These are phyloP conservation scores for Pleurotus giganteus DNA, from an alignment of 768 basidiomycete genomes.

Conservation along the genomic window DNA sequence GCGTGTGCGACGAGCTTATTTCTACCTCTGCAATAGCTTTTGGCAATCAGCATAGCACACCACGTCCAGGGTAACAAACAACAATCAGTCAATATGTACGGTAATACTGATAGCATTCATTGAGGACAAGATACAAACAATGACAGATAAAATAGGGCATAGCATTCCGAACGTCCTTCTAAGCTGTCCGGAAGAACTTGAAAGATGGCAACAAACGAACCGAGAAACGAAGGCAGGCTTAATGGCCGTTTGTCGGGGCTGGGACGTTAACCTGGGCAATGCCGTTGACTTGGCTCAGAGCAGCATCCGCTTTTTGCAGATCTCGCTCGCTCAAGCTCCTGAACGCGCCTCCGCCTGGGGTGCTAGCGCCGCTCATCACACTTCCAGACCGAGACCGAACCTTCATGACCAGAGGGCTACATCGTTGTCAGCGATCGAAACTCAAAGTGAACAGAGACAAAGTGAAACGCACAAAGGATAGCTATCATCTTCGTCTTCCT, in stretches of 20 bases:
- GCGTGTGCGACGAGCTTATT: too few species aligned
- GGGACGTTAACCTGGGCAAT: slow-evolving; percentile 6
- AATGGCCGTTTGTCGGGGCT: slow-evolving; percentile 12
- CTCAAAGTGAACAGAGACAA: slow-evolving; percentile 5
- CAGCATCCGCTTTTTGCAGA: slow-evolving; percentile 83
- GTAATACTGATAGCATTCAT: too few species aligned
- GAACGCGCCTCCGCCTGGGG: slow-evolving; percentile 81
- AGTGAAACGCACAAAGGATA: slow-evolving; percentile 75
- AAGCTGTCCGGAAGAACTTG: too few species aligned
- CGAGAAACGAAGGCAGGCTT: too few species aligned
- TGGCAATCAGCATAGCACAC: too few species aligned
- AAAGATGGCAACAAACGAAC: too few species aligned
- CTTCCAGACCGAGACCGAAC: slow-evolving; percentile 81
- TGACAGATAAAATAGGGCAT: too few species aligned
- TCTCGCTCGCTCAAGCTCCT: slow-evolving; percentile 87
- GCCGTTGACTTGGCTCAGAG: slow-evolving; percentile 61
- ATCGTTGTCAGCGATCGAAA: slow-evolving; percentile 11
- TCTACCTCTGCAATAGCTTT: too few species aligned
- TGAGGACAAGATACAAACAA: too few species aligned
- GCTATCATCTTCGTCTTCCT: slow-evolving; percentile 86
- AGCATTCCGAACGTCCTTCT: too few species aligned
- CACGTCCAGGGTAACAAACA: too few species aligned
- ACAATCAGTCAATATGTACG: too few species aligned
- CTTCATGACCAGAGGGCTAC: slow-evolving; percentile 89
- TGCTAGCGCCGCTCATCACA: slow-evolving; percentile 67